Evolutionary conservation across 108 stramenopile species (phyloP).

Genomic region (Fragilaria crotonensis): DNA sequence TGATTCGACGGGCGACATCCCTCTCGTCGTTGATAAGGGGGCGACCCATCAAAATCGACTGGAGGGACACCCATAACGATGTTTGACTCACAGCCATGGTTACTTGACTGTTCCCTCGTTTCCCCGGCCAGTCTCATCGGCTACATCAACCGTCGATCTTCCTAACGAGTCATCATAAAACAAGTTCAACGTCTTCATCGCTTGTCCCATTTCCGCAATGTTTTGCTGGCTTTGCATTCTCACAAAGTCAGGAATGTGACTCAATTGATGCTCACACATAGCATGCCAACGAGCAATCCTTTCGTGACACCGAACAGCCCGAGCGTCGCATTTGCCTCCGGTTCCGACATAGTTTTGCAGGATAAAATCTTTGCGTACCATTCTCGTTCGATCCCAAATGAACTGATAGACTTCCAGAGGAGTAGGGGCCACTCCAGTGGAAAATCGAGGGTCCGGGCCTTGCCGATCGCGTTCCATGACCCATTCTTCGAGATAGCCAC

Average conservation of each 20-base stretch:
- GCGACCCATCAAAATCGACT: constrained; percentile 62
- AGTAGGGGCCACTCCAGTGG: constrained; percentile 39
- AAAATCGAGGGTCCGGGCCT: constrained; percentile 74
- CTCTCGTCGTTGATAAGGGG: constrained; percentile 41
- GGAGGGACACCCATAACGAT: constrained; percentile 58
- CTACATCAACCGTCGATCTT: constrained; percentile 56
- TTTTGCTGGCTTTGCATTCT: constrained; percentile 83
- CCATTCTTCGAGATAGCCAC: constrained; percentile 83
- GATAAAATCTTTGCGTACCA: constrained; percentile 85
- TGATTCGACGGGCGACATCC: constrained; percentile 36
- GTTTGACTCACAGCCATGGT: constrained; percentile 58
- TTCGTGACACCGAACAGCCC: constrained; percentile 82
- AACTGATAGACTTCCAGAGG: constrained; percentile 85
- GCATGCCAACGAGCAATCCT: constrained; percentile 86
- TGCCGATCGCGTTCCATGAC: constrained; percentile 88
- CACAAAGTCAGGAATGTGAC: constrained; percentile 76
- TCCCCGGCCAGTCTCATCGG: constrained; percentile 28
- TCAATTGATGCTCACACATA: constrained; percentile 84
- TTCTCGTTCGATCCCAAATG: constrained; percentile 84
- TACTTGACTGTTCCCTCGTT: constrained; percentile 5
- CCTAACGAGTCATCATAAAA: constrained; percentile 77
- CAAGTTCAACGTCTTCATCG: constrained; percentile 81
- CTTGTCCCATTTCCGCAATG: constrained; percentile 81
- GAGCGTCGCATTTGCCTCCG: constrained; percentile 74
- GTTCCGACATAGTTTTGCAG: constrained; percentile 86